Evolutionary conservation across 176 grass and related monocot species (phyloP).

Genomic region (Rhynchospora pubera): DNA sequence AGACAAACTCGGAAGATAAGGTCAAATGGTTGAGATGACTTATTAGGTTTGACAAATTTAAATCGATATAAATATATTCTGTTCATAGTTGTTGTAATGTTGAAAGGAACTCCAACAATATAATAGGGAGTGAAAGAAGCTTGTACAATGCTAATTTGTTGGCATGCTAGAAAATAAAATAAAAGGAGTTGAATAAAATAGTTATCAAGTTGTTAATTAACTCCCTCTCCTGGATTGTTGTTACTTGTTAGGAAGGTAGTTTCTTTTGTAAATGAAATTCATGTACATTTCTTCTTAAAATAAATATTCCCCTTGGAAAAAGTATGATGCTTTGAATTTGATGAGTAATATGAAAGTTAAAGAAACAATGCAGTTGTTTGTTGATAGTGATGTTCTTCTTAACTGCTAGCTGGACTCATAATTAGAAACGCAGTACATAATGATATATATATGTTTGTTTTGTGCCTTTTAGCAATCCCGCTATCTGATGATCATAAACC

Average conservation of each 20-base stretch:
- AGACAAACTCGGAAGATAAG: neutral
- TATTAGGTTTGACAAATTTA: neutral
- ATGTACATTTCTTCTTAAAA: neutral
- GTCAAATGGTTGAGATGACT: neutral
- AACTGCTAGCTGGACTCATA: too few species aligned
- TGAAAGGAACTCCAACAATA: too few species aligned
- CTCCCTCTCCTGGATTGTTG: neutral
- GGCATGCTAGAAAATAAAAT: neutral
- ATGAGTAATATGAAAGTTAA: neutral
- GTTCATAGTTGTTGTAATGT: neutral
- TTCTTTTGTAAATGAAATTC: neutral
- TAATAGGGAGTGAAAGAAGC: neutral
- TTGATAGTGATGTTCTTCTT: neutral
- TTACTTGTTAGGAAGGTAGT: neutral
- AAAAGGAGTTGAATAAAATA: neutral
- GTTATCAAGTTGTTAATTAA: neutral
- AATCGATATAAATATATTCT: neutral
- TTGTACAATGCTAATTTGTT: neutral
- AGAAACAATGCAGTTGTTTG: neutral
- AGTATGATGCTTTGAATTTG: neutral
- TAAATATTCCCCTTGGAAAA: neutral
- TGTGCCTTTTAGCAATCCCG: slow-evolving; percentile 53
- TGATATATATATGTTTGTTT: slow-evolving; percentile 12
- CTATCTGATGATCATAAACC: slow-evolving; percentile 87
- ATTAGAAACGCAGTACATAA: slow-evolving; percentile 6